phyloP scores from a whole-genome alignment of 768 basidiomycete species.

The Heimioporus sp. region DNA sequence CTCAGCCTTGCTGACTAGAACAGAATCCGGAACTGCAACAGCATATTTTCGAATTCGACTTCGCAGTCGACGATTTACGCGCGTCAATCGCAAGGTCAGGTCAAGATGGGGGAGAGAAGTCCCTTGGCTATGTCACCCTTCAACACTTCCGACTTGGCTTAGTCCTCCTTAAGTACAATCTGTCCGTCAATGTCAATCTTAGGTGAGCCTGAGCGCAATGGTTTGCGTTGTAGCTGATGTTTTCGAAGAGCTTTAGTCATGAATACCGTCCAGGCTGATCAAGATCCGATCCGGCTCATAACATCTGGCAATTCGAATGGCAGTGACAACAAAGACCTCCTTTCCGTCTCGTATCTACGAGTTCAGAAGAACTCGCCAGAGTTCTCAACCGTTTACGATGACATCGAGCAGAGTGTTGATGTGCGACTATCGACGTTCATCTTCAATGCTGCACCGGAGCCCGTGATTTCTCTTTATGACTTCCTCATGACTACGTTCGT shows the following conservation, averaged over 20 bases:
- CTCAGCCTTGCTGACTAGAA: conserved; percentile 1
- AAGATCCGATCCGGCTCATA: conserved; percentile 57
- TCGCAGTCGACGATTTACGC: conserved; percentile 80
- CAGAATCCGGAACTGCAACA: conserved; percentile 43
- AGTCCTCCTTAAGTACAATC: conserved; percentile 76
- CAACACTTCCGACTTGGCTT: conserved; percentile 77
- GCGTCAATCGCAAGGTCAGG: conserved; percentile 75
- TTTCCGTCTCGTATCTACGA: conserved; percentile 74
- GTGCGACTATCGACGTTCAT: conserved; percentile 88
- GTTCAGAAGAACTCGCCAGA: conserved; percentile 86
- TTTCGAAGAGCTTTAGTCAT: conserved; percentile 66
- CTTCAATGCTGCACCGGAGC: conserved; percentile 85
- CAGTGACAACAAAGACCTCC: conserved; percentile 57
- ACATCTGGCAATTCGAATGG: conserved; percentile 51
- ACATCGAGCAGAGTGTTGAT: conserved; percentile 85
- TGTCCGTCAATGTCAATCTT: conserved; percentile 82
- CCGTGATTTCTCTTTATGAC: conserved; percentile 88
- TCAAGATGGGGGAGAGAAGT: conserved; percentile 59
- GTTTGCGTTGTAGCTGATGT: conserved; percentile 6
- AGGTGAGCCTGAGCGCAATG: conserved; percentile 42
- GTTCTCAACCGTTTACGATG: conserved; percentile 73
- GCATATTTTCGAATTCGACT: conserved; percentile 79
- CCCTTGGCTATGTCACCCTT: conserved; percentile 76
- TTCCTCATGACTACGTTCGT: conserved; percentile 98
- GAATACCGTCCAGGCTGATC: conserved; percentile 61